Base-by-base conservation (phyloP, 2,329 filamentous ascomycete species). In the Arthrobotrys musiformis region DNA sequence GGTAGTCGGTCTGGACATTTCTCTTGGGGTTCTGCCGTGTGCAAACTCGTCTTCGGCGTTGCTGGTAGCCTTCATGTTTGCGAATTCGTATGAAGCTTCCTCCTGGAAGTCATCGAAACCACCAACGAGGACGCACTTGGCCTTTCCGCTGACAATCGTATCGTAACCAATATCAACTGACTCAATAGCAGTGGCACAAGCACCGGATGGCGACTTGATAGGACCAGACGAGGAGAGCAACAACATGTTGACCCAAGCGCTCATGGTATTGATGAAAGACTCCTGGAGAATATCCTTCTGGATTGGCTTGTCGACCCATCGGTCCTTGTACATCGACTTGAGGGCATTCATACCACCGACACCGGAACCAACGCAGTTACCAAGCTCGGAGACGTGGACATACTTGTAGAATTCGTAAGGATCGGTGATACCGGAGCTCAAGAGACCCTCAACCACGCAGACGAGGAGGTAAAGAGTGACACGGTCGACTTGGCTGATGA, bases 341-440 rank as follows among this genome's bases (percentile, higher is more conserved):
- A 99, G 89, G 81, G 95, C 95, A 81, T 89, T 90, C 78, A 93
- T 92, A 85, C 95, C 96, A 88, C 95, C 95, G 87, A 99, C 97
- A 87, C 96, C 95, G 33, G 96, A 99, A 85, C 95, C 95, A 81
- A 99, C 90, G 83, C 94, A 98, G 88, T 99, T 99, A 84, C 95
- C 95, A 62, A 99, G 92, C 83, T 99, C 93, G 6, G 95, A 98
- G 78, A 99, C 90, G 84, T 99, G 95, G 79, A 99, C 94, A 82
- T 99, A 99, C 87, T 98, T 94, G 89, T 99, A 99, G 86, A 99
- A 98, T 86, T 99, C 95, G 83, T 98, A 99, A 19, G 95, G 96
- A 83, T 99, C 96, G 26, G 95, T 98, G 84, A 99, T 94, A 90
- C 95, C 95, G 79, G 93, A 91, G 30, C 93, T 91, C 62, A 99